Evolutionary conservation across 2,329 filamentous ascomycete genomes (phyloP).

Genomic region (Fusarium sp.): DNA sequence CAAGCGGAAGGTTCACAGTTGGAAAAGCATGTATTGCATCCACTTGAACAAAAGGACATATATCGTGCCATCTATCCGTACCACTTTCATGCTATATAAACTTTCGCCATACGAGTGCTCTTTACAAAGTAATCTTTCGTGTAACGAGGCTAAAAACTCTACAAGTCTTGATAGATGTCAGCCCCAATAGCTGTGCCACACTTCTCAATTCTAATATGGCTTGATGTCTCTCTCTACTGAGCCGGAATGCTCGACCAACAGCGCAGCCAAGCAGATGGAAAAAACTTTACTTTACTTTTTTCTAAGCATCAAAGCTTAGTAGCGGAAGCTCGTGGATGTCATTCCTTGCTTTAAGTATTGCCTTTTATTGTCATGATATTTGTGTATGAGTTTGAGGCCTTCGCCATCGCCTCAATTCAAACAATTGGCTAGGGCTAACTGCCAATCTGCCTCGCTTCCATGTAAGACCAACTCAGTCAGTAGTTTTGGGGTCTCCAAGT

Average conservation of each 20-base stretch:
- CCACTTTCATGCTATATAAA: not conserved
- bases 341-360: not conserved
- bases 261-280: not conserved
- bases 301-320: not conserved
- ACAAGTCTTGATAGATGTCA: not conserved
- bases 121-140: not conserved
- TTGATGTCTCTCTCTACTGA: constrained; percentile 4
- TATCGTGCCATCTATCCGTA: not conserved
- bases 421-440: not conserved
- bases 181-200: constrained; percentile 6
- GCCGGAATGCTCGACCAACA: constrained; percentile 24
- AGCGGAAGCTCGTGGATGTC: not conserved
- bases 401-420: constrained; percentile 23
- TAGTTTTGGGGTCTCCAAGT: not conserved
- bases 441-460: not conserved
- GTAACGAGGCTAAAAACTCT: not conserved
- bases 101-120: not conserved
- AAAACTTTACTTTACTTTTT: constrained; percentile 6
- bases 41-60: not conserved
- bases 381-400: not conserved
- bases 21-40: not conserved
- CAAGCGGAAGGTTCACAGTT: not conserved
- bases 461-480: not conserved
- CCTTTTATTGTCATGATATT: not conserved
- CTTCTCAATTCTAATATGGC: not conserved